phyloP scores from a whole-genome alignment of 345 rosid species.

The Melaleuca alternifolia region DNA sequence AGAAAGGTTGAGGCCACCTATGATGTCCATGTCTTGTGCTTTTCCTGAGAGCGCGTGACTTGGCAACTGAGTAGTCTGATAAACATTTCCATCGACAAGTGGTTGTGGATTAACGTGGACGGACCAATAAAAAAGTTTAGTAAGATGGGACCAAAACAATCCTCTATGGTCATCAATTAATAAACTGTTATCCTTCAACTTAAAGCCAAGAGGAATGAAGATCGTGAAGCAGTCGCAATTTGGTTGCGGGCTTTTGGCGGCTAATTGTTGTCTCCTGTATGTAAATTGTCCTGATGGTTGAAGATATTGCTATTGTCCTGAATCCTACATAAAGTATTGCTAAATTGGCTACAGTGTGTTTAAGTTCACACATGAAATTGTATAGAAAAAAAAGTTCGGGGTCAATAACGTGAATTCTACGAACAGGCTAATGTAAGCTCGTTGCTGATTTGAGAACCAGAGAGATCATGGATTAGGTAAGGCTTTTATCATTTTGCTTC shows the following conservation, averaged over 20 bases:
- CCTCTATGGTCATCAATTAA: background rate
- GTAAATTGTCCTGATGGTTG: too few species aligned
- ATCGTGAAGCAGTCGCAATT: background rate
- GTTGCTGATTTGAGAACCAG: too few species aligned
- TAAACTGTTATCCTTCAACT: background rate
- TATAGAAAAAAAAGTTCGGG: too few species aligned
- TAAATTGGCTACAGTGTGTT: background rate
- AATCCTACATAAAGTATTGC: background rate
- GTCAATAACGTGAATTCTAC: too few species aligned
- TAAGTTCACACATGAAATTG: background rate
- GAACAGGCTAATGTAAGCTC: too few species aligned
- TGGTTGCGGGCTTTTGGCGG: background rate
- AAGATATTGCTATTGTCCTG: too few species aligned
- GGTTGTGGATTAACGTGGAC: background rate
- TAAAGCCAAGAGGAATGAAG: background rate
- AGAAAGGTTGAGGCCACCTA: background rate
- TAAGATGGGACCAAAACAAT: background rate
- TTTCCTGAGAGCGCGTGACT: background rate
- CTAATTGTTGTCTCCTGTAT: background rate
- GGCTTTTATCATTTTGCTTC: too few species aligned
- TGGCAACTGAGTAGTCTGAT: background rate
- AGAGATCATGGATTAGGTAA: too few species aligned
- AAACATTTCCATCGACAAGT: background rate
- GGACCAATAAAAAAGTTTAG: background rate
- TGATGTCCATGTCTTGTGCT: background rate